Base-by-base conservation (phyloP, 371 early-diverging fungal genomes). In the Mortierella sp. region DNA sequence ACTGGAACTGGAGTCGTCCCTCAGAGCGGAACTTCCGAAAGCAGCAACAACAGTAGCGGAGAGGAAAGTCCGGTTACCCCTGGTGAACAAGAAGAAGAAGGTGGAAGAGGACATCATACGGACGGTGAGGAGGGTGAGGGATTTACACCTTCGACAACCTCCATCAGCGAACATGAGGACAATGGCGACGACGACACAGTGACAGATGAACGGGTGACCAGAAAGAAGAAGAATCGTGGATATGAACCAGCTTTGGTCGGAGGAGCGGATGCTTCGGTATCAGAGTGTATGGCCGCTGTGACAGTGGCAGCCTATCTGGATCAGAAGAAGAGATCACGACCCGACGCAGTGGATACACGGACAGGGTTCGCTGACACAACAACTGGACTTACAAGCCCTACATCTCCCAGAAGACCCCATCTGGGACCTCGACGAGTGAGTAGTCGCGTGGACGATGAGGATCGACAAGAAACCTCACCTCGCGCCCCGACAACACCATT, bases 401-500 rank as follows among this genome's bases (percentile, higher is more conserved):
- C 52, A 13, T 29, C 63, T 3, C 14, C 43, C 3, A 52, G 51
- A n/a, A 46, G 70, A 54, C 77, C 66, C 1, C 58, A 54, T 25
- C 52, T 76, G 10, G 77, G 77, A 14, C 77, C 77, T 14, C 77
- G 66, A 9, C 52, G 58, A 6, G 50, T 76, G 28, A 76, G 77
- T 48, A 76, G 69, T 31, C 70, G 70, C 2, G 44, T 64, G 1
- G 70, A 63, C 8, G 44, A 51, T 16, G 57, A 60, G 19, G 22
- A 22, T 8, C 29, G 41, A 12, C 28, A 37, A 21, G 43, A 60
- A 19, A 25, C 53, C 16, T 28, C 14, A 24, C 16, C 12, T 19
- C 1, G 19, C 25, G 12, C 43, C 2, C 14, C 16, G 34, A 13
- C 9, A 39, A 12, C 19, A 22, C 27, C 14, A 22, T 22, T 22